Base-by-base conservation (phyloP, 1,284 basidiomycete genomes). In the Trametes versicolor region DNA sequence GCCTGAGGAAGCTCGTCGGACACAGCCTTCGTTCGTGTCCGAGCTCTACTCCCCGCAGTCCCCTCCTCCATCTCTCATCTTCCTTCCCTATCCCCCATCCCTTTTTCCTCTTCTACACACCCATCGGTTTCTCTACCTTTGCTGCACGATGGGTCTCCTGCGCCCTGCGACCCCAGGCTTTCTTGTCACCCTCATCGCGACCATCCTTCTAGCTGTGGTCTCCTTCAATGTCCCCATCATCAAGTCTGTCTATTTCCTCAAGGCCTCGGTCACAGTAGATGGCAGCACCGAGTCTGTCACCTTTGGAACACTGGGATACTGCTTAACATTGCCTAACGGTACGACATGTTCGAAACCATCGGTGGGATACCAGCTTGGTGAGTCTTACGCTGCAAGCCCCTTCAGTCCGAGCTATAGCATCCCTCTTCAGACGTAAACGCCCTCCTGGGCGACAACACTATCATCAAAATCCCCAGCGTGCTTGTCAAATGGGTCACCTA, bases 401-500 rank as follows among this genome's bases (percentile, higher is more conserved):
- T 58, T 37, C 58, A 32, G 34, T 52, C 50, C 29, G 37, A 23
- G 36, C 64, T 66, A 60, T 48, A 62, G 49, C 63, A 48, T 17
- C 29, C 51, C 19, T 39, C 17, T 15, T 8, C 32, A 96, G 94
- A 96, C 73, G 88, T 95, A 69, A 95, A 96, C 73, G 75, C 79
- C 37, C 83, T 97, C 2, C 87, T 97, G 45, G 91, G 89, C 17
- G 85, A 95, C 76, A 79, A 84, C 2, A 77, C 85, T 63, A 79
- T 63, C 62, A 74, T 93, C 43, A 76, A 94, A 70, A 95, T 97
- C 60, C 95, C 95, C 4, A 79, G 85, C 47, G 86, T 93, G 8
- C 83, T 88, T 58, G 91, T 94, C 66, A 96, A 96, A 82, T 96
- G 94, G 91, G 80, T 97, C 73, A 97, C 95, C 15, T 96, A 96